Evolutionary conservation across 352 stramenopile genomes (phyloP).

Genomic region (Phytophthora podocarpi): DNA sequence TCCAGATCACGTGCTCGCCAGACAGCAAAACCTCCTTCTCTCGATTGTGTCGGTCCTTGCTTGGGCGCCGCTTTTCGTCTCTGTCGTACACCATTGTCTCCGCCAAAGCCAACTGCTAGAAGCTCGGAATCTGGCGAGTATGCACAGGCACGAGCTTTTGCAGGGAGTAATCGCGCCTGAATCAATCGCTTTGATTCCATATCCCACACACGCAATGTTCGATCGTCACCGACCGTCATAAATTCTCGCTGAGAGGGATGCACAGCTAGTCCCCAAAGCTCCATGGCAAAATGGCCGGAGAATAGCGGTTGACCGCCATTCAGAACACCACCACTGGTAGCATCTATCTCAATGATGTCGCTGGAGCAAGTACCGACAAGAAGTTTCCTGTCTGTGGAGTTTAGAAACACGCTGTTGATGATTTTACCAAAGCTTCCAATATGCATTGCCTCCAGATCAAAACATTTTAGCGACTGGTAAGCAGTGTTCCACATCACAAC

Average conservation of each 20-base stretch:
- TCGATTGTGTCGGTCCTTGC: conserved; percentile 31
- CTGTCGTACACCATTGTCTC: conserved; percentile 59
- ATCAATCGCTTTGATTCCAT: conserved; percentile 62
- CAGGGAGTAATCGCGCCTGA: conserved; percentile 35
- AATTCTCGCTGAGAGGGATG: conserved; percentile 74
- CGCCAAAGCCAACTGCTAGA: conserved; percentile 82
- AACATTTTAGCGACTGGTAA: conserved; percentile 76
- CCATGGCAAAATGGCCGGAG: conserved; percentile 67
- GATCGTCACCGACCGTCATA: conserved; percentile 80
- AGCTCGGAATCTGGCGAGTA: conserved; percentile 89
- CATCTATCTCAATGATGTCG: conserved; percentile 85
- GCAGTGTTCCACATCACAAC: conserved; percentile 67
- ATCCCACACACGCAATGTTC: conserved; percentile 85
- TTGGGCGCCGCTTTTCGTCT: conserved; percentile 20
- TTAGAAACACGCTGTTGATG: conserved; percentile 56
- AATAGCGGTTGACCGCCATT: conserved; percentile 49
- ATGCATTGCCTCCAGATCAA: conserved; percentile 53
- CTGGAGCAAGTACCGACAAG: conserved; percentile 89
- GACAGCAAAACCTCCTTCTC: conserved; percentile 58
- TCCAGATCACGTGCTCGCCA: conserved; percentile 32
- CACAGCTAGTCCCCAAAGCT: conserved; percentile 84
- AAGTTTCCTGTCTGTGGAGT: conserved; percentile 45
- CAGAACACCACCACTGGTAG: conserved; percentile 41
- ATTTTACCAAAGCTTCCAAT: conserved; percentile 40
- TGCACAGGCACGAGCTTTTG: conserved; percentile 74